Evolutionary conservation across 768 basidiomycete species (phyloP).

Genomic region (Hygrophoropsis aurantiaca): DNA sequence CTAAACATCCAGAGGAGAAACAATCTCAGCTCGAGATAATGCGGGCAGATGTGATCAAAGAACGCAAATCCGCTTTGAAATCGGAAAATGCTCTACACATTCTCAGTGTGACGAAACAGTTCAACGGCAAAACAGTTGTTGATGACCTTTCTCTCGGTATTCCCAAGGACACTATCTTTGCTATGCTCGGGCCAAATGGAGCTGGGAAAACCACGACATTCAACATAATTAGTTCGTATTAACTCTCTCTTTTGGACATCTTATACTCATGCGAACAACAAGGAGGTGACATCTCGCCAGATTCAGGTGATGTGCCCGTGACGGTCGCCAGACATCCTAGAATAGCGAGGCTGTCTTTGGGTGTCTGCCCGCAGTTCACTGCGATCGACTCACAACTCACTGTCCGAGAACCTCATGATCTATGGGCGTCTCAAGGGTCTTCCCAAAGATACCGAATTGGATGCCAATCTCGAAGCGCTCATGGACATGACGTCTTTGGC

Average conservation of each 20-base stretch:
- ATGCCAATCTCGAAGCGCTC: slow-evolving; percentile 53
- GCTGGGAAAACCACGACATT: slow-evolving; percentile 84
- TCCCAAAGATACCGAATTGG: slow-evolving; percentile 44
- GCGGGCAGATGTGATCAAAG: slow-evolving; percentile 55
- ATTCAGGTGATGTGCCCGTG: slow-evolving; percentile 68
- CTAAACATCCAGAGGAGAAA: slow-evolving; percentile 9
- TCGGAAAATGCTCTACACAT: slow-evolving; percentile 64
- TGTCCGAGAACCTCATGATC: slow-evolving; percentile 70
- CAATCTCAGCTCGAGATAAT: slow-evolving; percentile 13
- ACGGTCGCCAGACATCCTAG: slow-evolving; percentile 65
- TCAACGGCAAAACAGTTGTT: slow-evolving; percentile 55
- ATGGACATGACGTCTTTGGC: slow-evolving; percentile 57
- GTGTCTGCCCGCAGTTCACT: slow-evolving; percentile 84
- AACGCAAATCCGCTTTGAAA: slow-evolving; percentile 45
- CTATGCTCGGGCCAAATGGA: slow-evolving; percentile 78
- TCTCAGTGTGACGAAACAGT: slow-evolving; percentile 61
- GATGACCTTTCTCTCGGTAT: slow-evolving; percentile 75
- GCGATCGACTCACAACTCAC: slow-evolving; percentile 79
- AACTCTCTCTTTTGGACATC: background rate
- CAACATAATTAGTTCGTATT: slow-evolving; percentile 68
- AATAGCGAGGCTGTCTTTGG: slow-evolving; percentile 64
- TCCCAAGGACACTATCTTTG: slow-evolving; percentile 62
- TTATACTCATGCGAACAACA: slow-evolving; percentile 2
- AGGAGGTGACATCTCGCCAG: slow-evolving; percentile 71
- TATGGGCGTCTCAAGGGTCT: slow-evolving; percentile 78